Evolutionary conservation across 2,329 filamentous ascomycete genomes (phyloP).

Genomic region (Fusarium cyanostomum): DNA sequence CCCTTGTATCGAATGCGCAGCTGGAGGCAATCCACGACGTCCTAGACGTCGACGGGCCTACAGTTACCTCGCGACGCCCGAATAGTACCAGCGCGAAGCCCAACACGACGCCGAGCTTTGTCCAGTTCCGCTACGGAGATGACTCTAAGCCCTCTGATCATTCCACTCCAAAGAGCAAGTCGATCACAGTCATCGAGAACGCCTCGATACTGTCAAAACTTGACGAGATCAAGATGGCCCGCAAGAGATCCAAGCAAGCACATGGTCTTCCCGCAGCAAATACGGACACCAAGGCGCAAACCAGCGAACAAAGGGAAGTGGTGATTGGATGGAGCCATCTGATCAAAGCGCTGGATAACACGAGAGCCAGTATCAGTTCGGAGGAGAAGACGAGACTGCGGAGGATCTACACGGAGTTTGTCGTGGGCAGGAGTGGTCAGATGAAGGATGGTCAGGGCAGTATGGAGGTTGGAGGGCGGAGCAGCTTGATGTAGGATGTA

Average conservation of each 20-base stretch:
- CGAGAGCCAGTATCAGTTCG: slow-evolving; percentile 82
- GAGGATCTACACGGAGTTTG: slow-evolving; percentile 91
- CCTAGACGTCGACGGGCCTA: slow-evolving; percentile 67
- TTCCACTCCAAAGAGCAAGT: slow-evolving; percentile 58
- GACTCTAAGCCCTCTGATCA: slow-evolving; percentile 57
- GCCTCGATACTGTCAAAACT: slow-evolving; percentile 84
- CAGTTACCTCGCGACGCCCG: slow-evolving; percentile 45
- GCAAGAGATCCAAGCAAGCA: slow-evolving; percentile 57
- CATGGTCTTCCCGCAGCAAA: slow-evolving; percentile 41
- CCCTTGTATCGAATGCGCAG: slow-evolving; percentile 94
- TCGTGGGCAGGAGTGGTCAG: slow-evolving; percentile 90
- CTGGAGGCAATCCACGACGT: slow-evolving; percentile 96
- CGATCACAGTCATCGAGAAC: slow-evolving; percentile 74
- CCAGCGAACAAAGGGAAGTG: slow-evolving; percentile 69
- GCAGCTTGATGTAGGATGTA: slow-evolving; percentile 82
- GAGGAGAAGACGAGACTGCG: slow-evolving; percentile 79
- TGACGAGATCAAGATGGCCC: slow-evolving; percentile 77
- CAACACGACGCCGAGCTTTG: slow-evolving; percentile 64
- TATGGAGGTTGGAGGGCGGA: slow-evolving; percentile 90
- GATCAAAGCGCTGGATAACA: slow-evolving; percentile 77
- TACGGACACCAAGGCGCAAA: slow-evolving; percentile 42
- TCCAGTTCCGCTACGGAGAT: slow-evolving; percentile 85
- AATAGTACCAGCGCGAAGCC: slow-evolving; percentile 46
- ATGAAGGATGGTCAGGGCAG: slow-evolving; percentile 93
- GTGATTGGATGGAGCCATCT: slow-evolving; percentile 87